A percentile compares a stretch with the other conserved stretches of the same genome.
phyloP scores from a whole-genome alignment of 768 basidiomycete species.

The Candolleomyces aberdarensis region DNA sequence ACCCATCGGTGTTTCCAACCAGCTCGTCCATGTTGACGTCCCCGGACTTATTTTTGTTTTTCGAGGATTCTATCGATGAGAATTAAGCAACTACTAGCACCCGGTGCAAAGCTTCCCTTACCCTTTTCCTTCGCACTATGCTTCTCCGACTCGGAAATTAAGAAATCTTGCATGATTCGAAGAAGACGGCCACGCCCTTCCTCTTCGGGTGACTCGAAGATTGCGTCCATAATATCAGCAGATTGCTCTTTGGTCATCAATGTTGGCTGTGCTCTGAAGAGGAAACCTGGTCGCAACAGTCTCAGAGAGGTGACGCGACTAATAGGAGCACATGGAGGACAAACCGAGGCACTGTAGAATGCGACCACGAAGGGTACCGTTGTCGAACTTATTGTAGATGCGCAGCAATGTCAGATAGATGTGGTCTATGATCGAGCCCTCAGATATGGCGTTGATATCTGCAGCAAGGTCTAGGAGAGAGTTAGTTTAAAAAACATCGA shows the following conservation, averaged over 20 bases:
- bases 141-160: conserved; percentile 80
- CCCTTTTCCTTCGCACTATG: conserved; percentile 72
- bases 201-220: conserved; percentile 73
- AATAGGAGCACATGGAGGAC: conserved; percentile 13
- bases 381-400: conserved; percentile 66
- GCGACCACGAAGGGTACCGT: conserved; percentile 59
- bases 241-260: conserved; percentile 84
- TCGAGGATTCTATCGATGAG: conserved; percentile 33
- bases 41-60: conserved; percentile 37
- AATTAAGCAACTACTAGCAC: not conserved
- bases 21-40: conserved; percentile 89
- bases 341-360: conserved; percentile 84
- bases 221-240: conserved; percentile 82
- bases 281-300: conserved; percentile 55
- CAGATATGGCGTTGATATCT: conserved; percentile 57
- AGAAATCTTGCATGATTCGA: conserved; percentile 89
- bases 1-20: conserved; percentile 92
- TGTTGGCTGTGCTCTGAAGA: conserved; percentile 90
- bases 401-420: conserved; percentile 71
- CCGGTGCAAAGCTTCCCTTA: conserved; percentile 13
- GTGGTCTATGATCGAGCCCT: conserved; percentile 77
- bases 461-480: conserved; percentile 42
- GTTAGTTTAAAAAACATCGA: not conserved
- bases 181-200: conserved; percentile 73
- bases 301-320: not conserved